Conservation (phyloP, 345 rosid genomes). For the Euclidium syriacum region DNA sequence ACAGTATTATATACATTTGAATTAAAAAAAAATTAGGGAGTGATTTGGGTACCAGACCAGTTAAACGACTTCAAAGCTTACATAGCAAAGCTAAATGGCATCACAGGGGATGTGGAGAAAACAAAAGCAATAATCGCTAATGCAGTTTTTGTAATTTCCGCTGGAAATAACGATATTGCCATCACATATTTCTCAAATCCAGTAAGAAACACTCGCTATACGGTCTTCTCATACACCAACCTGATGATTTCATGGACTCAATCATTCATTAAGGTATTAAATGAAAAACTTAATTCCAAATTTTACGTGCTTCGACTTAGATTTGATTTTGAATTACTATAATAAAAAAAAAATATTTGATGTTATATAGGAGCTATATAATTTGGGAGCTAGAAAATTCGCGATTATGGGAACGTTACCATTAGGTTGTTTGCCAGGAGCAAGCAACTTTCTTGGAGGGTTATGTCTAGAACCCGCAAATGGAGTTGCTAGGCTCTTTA, state of each 20-base stretch:
- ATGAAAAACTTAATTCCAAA: not conserved
- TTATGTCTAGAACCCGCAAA: constrained; percentile 12
- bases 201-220: constrained; percentile 27
- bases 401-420: constrained; percentile 19
- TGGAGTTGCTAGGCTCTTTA: constrained; percentile 8
- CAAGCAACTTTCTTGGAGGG: constrained; percentile 1
- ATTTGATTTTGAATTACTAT: not conserved
- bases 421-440: constrained; percentile 21
- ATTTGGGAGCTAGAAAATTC: constrained; percentile 15
- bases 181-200: constrained; percentile 35
- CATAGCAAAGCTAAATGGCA: constrained; percentile 31
- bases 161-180: constrained; percentile 64
- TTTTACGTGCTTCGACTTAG: not conserved
- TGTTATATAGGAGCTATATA: constrained; percentile 14
- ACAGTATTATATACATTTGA: not conserved
- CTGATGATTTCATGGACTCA: constrained; percentile 30
- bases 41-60: constrained; percentile 48
- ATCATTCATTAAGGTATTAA: constrained; percentile 37
- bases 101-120: constrained; percentile 39
- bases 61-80: constrained; percentile 45
- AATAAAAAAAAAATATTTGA: not conserved
- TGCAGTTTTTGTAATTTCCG: constrained; percentile 33
- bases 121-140: constrained; percentile 35
- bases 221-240: constrained; percentile 42
- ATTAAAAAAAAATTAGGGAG: constrained; percentile 32